Conservation (phyloP, 768 basidiomycete species). For the Tricholoma hemisulphureum region DNA sequence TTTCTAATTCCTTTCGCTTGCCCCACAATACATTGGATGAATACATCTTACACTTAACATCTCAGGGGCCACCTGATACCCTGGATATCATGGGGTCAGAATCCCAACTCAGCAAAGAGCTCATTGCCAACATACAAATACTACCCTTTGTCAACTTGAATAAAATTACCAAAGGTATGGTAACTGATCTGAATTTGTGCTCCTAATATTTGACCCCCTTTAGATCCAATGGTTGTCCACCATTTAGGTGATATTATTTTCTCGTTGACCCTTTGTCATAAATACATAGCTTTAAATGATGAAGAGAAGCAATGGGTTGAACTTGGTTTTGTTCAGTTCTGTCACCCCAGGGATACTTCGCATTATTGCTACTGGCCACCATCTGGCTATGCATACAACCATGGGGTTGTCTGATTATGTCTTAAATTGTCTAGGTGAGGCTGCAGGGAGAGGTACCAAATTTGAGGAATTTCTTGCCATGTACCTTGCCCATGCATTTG, state of each 20-base stretch:
- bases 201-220: not conserved
- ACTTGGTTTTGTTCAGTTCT: not conserved
- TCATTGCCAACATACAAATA: not conserved
- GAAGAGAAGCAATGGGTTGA: not conserved
- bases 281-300: not conserved
- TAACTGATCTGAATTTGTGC: not conserved
- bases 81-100: not conserved
- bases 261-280: not conserved
- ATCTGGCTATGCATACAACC: not conserved
- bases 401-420: not conserved
- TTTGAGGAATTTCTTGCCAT: not conserved
- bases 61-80: not conserved
- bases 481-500: not conserved
- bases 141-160: not conserved
- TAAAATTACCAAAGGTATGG: not conserved
- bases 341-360: not conserved
- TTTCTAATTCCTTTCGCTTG: not conserved
- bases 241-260: not conserved
- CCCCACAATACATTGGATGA: not conserved
- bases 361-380: not conserved
- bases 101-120: not conserved
- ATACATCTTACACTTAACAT: not conserved
- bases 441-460: not conserved
- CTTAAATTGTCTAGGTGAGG: not conserved
- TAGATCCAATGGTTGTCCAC: not conserved